A percentile compares a stretch with the other conserved stretches of the same genome.
Evolutionary conservation across 2,329 filamentous ascomycete genomes (phyloP).

Genomic region (Neocucurbitaria cava): DNA sequence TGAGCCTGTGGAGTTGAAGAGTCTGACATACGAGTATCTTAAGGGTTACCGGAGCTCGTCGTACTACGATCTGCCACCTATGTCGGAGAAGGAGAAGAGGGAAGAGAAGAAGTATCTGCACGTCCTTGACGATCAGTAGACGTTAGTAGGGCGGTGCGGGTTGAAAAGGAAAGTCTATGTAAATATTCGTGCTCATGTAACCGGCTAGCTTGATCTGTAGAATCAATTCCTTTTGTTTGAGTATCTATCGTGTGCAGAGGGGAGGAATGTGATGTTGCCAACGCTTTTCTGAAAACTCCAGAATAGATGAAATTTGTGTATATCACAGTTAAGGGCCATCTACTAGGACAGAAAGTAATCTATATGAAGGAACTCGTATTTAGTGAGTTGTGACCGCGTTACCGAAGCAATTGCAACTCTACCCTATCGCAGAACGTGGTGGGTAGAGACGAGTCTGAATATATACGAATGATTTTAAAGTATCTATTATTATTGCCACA

Average conservation of each 20-base stretch:
- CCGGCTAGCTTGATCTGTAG: constrained; percentile 29
- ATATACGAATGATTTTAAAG: too few relatives aligned
- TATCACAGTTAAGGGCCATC: too few relatives aligned
- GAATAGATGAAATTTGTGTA: too few relatives aligned
- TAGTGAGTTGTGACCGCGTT: too few relatives aligned
- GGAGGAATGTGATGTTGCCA: too few relatives aligned
- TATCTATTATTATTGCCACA: too few relatives aligned
- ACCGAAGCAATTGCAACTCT: too few relatives aligned
- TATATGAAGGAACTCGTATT: constrained; percentile 9
- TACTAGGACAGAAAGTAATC: too few relatives aligned
- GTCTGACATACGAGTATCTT: constrained; percentile 92
- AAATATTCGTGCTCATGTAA: constrained; percentile 33
- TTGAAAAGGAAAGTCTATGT: constrained; percentile 26
- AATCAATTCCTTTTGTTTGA: constrained; percentile 32
- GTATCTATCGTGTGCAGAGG: not conserved
- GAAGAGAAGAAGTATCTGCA: constrained; percentile 98
- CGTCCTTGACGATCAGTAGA: constrained; percentile 61
- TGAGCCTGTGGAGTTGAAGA: constrained; percentile 82
- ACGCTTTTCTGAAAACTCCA: too few relatives aligned
- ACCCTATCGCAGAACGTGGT: too few relatives aligned
- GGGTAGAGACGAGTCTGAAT: too few relatives aligned
- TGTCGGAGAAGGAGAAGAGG: constrained; percentile 90
- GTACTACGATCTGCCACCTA: constrained; percentile 92
- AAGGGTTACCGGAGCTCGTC: constrained; percentile 88
- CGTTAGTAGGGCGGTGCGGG: not conserved